Evolutionary conservation across 768 basidiomycete species (phyloP).

Genomic region (Hydnum rufescens): DNA sequence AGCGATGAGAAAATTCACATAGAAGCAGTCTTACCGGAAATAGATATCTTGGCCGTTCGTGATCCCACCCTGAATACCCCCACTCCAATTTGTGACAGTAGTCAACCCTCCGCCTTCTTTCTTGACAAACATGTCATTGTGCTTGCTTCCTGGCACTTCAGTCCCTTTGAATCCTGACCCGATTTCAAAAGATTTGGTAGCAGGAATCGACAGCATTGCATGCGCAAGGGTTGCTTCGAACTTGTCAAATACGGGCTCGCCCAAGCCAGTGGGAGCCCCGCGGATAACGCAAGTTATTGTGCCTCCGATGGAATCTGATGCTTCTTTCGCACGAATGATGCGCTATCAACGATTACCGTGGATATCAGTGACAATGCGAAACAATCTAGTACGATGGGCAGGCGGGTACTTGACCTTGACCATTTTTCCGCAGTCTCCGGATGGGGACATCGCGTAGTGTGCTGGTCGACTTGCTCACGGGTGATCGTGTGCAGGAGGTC

Average conservation of each 20-base stretch:
- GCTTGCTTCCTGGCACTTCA: conserved; percentile 76
- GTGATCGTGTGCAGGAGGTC: conserved; percentile 59
- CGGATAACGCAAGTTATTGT: conserved; percentile 94
- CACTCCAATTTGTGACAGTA: conserved; percentile 87
- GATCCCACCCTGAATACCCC: conserved; percentile 94
- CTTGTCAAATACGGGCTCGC: conserved; percentile 97
- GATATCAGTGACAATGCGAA: background rate
- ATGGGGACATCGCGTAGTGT: conserved; percentile 80
- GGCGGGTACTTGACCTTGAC: conserved; percentile 42
- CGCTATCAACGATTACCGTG: conserved; percentile 31
- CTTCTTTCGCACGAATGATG: conserved; percentile 82
- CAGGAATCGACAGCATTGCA: conserved; percentile 97
- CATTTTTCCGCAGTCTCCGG: conserved; percentile 72
- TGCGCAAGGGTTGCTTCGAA: conserved; percentile 90
- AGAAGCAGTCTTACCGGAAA: conserved; percentile 48
- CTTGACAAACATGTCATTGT: conserved; percentile 75
- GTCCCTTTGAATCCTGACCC: conserved; percentile 94
- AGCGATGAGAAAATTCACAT: background rate
- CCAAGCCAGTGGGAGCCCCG: conserved; percentile 72
- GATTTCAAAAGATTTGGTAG: conserved; percentile 95
- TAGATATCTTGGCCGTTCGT: conserved; percentile 95
- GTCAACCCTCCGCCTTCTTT: conserved; percentile 44
- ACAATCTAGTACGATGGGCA: background rate
- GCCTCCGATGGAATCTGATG: conserved; percentile 90
- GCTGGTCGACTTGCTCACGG: conserved; percentile 73